phyloP scores from a whole-genome alignment of 306 rosid genomes.

The Calophaca sinica region DNA sequence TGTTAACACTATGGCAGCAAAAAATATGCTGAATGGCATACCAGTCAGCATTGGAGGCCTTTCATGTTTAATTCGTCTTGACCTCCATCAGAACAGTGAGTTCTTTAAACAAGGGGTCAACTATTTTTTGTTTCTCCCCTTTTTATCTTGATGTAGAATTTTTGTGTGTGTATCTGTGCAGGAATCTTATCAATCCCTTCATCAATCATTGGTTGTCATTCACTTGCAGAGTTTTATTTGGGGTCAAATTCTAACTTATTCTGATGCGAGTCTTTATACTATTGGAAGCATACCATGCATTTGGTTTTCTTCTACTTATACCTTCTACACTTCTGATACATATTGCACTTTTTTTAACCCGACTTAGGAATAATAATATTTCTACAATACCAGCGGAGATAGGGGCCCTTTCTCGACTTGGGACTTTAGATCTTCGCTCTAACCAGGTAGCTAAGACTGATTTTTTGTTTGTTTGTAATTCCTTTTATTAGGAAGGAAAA shows the following conservation, averaged over 20 bases:
- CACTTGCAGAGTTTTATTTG: constrained; percentile 84
- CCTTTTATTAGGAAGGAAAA: constrained; percentile 8
- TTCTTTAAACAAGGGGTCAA: constrained; percentile 39
- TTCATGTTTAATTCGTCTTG: constrained; percentile 81
- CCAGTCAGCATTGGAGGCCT: constrained; percentile 85
- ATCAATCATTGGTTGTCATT: constrained; percentile 71
- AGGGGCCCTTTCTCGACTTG: constrained; percentile 77
- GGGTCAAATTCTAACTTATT: constrained; percentile 68
- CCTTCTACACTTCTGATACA: constrained; percentile 40
- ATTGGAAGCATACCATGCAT: constrained; percentile 36
- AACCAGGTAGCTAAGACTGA: constrained; percentile 70
- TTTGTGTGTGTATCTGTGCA: constrained; percentile 50
- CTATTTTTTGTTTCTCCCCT: constrained; percentile 33
- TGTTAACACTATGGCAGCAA: constrained; percentile 65
- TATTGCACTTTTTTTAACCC: constrained; percentile 36
- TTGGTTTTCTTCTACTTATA: constrained; percentile 40
- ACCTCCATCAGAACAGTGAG: constrained; percentile 91
- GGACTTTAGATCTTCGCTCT: constrained; percentile 90
- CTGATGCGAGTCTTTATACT: constrained; percentile 46
- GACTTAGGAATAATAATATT: constrained; percentile 74
- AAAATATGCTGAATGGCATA: constrained; percentile 69
- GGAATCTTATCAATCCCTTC: constrained; percentile 84
- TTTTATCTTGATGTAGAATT: constrained; percentile 37
- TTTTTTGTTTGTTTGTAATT: constrained; percentile 20
- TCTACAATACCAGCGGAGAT: constrained; percentile 75